A percentile compares a stretch with the other conserved stretches of the same genome.
phyloP scores from a whole-genome alignment of 768 basidiomycete species.

The Psilocybe cubensis region DNA sequence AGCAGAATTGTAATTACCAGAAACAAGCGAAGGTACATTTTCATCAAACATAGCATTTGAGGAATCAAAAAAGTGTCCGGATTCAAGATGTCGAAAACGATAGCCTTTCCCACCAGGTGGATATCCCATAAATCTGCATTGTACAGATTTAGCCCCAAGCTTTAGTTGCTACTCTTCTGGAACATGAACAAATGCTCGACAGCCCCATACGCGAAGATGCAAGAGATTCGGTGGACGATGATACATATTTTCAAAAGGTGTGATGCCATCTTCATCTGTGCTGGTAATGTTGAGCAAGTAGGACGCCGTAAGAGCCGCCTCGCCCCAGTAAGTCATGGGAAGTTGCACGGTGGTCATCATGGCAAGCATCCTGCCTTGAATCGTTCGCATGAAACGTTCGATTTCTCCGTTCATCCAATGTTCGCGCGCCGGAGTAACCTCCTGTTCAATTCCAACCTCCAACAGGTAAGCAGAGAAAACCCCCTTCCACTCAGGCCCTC shows the following conservation, averaged over 20 bases:
- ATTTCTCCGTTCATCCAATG: conserved; percentile 20
- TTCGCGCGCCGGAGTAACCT: conserved; percentile 8
- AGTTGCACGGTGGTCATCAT: background rate
- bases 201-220: too few species aligned
- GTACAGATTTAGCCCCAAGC: conserved; percentile 11
- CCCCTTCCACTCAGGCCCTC: too few species aligned
- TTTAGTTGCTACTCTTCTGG: conserved; percentile 10
- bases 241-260: too few species aligned
- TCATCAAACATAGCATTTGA: conserved; percentile 17
- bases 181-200: too few species aligned
- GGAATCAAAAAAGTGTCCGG: conserved; percentile 17
- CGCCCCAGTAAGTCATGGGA: conserved; percentile 11
- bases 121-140: too few species aligned
- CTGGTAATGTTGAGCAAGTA: background rate
- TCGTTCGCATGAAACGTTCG: conserved; percentile 10
- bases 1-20: too few species aligned
- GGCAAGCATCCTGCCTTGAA: background rate
- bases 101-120: too few species aligned
- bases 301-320: conserved; percentile 10
- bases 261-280: conserved; percentile 5
- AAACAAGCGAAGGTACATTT: conserved; percentile 8
- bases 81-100: too few species aligned
- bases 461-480: too few species aligned
- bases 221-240: too few species aligned
- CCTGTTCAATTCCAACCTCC: conserved; percentile 6